Evolutionary conservation across 768 basidiomycete species (phyloP).

Genomic region (Pisolithus marmoratus): DNA sequence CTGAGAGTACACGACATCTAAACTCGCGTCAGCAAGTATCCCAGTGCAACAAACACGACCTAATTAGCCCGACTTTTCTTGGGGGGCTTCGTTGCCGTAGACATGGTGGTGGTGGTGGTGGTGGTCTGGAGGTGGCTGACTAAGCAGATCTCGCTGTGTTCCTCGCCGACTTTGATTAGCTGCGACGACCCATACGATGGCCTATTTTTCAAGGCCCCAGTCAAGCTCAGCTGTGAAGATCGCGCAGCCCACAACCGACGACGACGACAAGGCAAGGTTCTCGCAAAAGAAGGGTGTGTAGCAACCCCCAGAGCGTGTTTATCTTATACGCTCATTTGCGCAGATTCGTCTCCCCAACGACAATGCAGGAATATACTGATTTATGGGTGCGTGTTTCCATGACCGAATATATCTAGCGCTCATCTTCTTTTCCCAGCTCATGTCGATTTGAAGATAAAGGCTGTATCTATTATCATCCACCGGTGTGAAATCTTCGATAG

Average conservation of each 20-base stretch:
- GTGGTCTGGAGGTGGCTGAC: not conserved
- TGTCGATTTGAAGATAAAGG: slow-evolving; percentile 87
- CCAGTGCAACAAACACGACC: not conserved
- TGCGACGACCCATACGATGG: slow-evolving; percentile 37
- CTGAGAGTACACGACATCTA: slow-evolving; percentile 80
- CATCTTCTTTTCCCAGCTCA: slow-evolving; percentile 39
- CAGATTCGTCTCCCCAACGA: slow-evolving; percentile 66
- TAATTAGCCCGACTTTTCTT: not conserved
- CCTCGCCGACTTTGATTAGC: not conserved
- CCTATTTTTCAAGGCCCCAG: slow-evolving; percentile 63
- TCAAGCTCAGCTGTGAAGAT: slow-evolving; percentile 65
- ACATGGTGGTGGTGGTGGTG: not conserved
- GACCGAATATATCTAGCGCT: not conserved
- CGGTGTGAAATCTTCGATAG: slow-evolving; percentile 33
- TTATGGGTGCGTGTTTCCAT: slow-evolving; percentile 57
- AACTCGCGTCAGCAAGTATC: not conserved
- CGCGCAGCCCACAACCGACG: slow-evolving; percentile 51
- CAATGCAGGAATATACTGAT: slow-evolving; percentile 91
- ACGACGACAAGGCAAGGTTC: slow-evolving; percentile 35
- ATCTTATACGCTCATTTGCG: slow-evolving; percentile 1
- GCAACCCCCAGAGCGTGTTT: slow-evolving; percentile 2
- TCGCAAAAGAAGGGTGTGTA: slow-evolving; percentile 52
- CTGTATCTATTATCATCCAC: slow-evolving; percentile 78
- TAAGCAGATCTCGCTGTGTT: not conserved
- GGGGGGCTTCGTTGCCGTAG: not conserved